Evolutionary conservation across 2,329 filamentous ascomycete species (phyloP).

Genomic region (Alternaria brassicicola): DNA sequence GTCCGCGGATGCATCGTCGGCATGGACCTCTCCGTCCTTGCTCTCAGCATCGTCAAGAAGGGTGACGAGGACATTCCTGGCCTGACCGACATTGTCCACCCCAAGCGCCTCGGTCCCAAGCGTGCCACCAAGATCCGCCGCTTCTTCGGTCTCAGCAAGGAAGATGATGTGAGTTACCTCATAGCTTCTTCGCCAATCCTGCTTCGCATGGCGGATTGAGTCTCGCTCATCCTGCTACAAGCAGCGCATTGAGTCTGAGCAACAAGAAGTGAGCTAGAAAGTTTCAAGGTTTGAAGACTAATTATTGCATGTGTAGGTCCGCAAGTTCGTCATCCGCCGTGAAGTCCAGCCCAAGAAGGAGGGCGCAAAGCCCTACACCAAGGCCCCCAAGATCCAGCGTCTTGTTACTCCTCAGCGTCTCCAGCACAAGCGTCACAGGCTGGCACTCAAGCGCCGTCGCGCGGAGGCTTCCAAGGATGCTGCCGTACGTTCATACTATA

Average conservation of each 20-base stretch:
- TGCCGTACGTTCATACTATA: conserved; percentile 70
- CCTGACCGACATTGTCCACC: conserved; percentile 95
- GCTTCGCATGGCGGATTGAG: conserved; percentile 52
- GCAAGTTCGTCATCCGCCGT: conserved; percentile 99
- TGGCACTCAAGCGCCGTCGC: conserved; percentile 98
- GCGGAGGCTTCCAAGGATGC: conserved; percentile 98
- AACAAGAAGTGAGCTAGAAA: conserved; percentile 33
- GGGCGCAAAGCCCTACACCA: conserved; percentile 98
- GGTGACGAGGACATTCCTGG: conserved; percentile 93
- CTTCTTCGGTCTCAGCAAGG: conserved; percentile 99
- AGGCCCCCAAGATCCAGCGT: conserved; percentile 99
- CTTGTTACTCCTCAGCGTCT: conserved; percentile 99
- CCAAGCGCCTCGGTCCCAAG: conserved; percentile 99
- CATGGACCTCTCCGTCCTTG: conserved; percentile 92
- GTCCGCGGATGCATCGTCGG: conserved; percentile 99
- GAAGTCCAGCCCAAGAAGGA: conserved; percentile 95
- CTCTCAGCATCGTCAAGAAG: conserved; percentile 96
- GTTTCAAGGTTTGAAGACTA: conserved; percentile 22
- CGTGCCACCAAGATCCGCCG: conserved; percentile 99
- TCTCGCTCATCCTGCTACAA: conserved; percentile 61
- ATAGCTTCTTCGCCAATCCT: conserved; percentile 70
- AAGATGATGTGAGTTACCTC: conserved; percentile 94
- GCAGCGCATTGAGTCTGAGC: conserved; percentile 57
- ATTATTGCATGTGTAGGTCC: conserved; percentile 67
- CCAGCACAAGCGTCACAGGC: conserved; percentile 98